Evolutionary conservation across 176 grass and related monocot genomes (phyloP).

Genomic region (Raddia distichophylla): DNA sequence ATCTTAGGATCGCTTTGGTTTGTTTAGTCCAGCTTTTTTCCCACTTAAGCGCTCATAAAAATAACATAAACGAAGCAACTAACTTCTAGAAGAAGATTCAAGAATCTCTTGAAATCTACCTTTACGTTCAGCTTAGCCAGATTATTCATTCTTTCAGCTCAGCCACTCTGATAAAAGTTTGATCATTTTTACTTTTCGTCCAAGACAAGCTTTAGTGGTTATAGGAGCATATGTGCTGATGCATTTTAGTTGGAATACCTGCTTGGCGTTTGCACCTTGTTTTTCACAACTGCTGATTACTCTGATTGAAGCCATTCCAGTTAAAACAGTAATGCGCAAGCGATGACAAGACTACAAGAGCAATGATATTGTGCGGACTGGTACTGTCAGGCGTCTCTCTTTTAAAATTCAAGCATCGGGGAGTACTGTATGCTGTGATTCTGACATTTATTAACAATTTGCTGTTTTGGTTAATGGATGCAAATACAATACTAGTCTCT

Average conservation of each 20-base stretch:
- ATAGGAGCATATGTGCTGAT: not conserved
- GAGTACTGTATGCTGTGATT: constrained; percentile 13
- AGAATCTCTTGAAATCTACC: too few species aligned
- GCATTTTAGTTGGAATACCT: not conserved
- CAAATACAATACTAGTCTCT: not conserved
- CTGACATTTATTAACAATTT: not conserved
- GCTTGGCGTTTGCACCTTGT: not conserved
- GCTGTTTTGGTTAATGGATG: not conserved
- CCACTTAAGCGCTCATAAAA: too few species aligned
- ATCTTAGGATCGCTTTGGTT: too few species aligned
- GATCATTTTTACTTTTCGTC: constrained; percentile 14
- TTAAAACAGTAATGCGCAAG: constrained; percentile 6
- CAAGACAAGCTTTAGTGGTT: constrained; percentile 29
- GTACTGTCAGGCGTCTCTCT: not conserved
- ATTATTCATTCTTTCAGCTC: too few species aligned
- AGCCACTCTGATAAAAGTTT: not conserved
- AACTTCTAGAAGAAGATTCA: too few species aligned
- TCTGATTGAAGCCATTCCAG: not conserved
- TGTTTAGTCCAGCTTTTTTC: too few species aligned
- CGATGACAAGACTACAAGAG: not conserved
- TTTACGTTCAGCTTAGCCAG: too few species aligned
- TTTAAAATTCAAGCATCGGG: not conserved
- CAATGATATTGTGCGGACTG: not conserved
- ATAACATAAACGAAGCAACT: too few species aligned
- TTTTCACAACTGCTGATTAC: not conserved